Base-by-base conservation (phyloP, 805 yeast genomes). In the Kregervanrija fluxuum region DNA sequence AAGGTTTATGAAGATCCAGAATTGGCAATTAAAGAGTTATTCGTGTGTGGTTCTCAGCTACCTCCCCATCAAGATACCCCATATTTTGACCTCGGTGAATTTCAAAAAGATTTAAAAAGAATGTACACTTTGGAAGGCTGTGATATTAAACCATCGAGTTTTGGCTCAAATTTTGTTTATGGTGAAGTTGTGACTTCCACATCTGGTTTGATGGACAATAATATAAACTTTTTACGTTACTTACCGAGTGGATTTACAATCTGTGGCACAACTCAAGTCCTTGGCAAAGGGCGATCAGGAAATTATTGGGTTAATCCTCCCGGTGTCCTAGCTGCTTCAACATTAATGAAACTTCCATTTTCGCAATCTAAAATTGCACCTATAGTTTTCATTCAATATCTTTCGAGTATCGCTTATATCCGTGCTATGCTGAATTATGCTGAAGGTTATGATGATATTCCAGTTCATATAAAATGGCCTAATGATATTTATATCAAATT, bases 241-340 rank as follows among this genome's bases (percentile, higher is more conserved):
- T 60, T 85, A 28, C 96, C 96, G 1, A 71, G 79, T 28, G 96
- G 96, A 0, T 74, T 80, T 10, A 69, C 79, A 1, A 62, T 82
- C 10, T 73, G 80, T 3, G 96, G 95, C 0, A 81, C 90, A 1
- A 77, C 84, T 3, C 99, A 93, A 62, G 82, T 87, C 1, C 75
- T 88, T 0, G 99, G 99, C 1, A 72, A 91, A 40, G 99, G 99
- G 2, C 77, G 99, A 45, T 95, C 97, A 12, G 95, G 93, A 1
- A 93, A 93, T 52, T 81, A 80, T 2, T 93, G 99, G 99, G 82
- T 93, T 17, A 90, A 87, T 53, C 99, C 99, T 3, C 73, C 75
- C 17, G 99, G 99, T 10, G 95, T 89, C 1, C 65, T 88, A 62
- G 95, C 98, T 0, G 76, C 80, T 6, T 87, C 96, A 0, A 74